Percentiles rank a stretch among this genome's conserved stretches.
phyloP scores from a whole-genome alignment of 2,329 filamentous ascomycete genomes.

The Rutstroemia sp. region DNA sequence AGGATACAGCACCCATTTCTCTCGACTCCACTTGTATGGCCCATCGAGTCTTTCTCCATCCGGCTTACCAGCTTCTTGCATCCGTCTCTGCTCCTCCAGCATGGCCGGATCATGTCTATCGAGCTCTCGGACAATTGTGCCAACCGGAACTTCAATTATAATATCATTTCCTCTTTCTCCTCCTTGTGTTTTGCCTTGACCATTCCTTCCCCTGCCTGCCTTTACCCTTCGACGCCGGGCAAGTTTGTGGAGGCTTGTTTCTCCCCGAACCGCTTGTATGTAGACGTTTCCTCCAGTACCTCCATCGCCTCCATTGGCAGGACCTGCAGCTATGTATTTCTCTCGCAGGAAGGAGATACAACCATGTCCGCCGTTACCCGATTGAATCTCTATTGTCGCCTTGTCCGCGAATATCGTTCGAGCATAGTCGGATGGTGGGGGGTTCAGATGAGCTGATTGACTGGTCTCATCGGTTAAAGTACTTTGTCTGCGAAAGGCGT shows the following conservation, averaged over 20 bases:
- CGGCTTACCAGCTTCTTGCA: conserved; percentile 33
- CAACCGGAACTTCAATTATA: conserved; percentile 83
- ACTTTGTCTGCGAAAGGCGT: conserved; percentile 17
- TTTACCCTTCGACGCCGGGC: conserved; percentile 68
- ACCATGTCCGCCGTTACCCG: conserved; percentile 79
- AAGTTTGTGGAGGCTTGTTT: conserved; percentile 90
- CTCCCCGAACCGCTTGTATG: conserved; percentile 84
- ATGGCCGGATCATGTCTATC: conserved; percentile 68
- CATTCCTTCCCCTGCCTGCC: conserved; percentile 69
- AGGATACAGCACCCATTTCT: conserved; percentile 84
- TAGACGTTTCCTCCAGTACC: conserved; percentile 88
- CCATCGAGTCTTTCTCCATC: conserved; percentile 24
- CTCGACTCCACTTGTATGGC: conserved; percentile 39
- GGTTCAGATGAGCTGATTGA: conserved; percentile 56
- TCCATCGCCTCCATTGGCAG: conserved; percentile 90
- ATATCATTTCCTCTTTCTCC: conserved; percentile 82
- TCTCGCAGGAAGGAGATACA: conserved; percentile 93
- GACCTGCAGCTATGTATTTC: conserved; percentile 80
- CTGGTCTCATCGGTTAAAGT: conserved; percentile 6
- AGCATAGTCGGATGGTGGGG: conserved; percentile 75
- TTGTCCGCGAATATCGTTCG: conserved; percentile 80
- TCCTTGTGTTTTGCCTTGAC: conserved; percentile 63
- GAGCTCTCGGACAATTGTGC: conserved; percentile 82
- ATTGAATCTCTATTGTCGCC: conserved; percentile 67
- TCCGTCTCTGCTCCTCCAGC: conserved; percentile 49